phyloP scores from a whole-genome alignment of 1,139 yeast genomes.

The Zhuliangozyma blackwelliae region DNA sequence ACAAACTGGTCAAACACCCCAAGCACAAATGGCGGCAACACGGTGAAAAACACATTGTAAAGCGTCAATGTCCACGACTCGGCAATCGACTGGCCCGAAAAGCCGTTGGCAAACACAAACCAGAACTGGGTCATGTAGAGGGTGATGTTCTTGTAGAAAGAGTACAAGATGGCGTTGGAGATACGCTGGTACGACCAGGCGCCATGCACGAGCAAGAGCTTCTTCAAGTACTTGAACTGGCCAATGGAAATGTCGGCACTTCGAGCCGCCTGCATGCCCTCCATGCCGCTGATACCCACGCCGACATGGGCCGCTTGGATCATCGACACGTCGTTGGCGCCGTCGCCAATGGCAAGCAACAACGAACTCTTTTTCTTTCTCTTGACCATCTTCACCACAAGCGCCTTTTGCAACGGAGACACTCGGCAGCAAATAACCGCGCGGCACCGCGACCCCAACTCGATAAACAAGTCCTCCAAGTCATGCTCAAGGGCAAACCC shows the following conservation, averaged over 20 bases:
- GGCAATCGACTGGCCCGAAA: conserved; percentile 91
- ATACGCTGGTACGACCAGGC: conserved; percentile 97
- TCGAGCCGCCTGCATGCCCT: conserved; percentile 99
- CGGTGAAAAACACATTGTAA: conserved; percentile 94
- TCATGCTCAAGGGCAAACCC: conserved; percentile 80
- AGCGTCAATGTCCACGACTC: conserved; percentile 98
- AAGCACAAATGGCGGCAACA: conserved; percentile 89
- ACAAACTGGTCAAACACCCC: conserved; percentile 98
- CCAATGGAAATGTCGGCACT: conserved; percentile 97
- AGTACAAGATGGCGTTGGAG: conserved; percentile 85
- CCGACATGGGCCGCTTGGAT: conserved; percentile 98
- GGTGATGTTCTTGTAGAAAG: conserved; percentile 93
- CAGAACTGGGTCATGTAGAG: conserved; percentile 97
- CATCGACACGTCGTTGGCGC: conserved; percentile 98
- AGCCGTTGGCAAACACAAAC: conserved; percentile 90
- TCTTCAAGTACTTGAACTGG: conserved; percentile 82
- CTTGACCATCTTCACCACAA: conserved; percentile 87
- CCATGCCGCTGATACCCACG: conserved; percentile 97
- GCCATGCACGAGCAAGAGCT: conserved; percentile 87
- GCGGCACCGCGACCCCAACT: conserved; percentile 80
- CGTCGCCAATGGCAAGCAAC: conserved; percentile 94
- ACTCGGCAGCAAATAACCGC: conserved; percentile 96
- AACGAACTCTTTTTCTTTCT: conserved; percentile 52
- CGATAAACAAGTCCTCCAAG: conserved; percentile 72
- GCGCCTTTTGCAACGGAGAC: conserved; percentile 95